Evolutionary conservation across 345 rosid genomes (phyloP), one percentile per base, ranked within the genome.

Genomic region (Combretum micranthum): DNA sequence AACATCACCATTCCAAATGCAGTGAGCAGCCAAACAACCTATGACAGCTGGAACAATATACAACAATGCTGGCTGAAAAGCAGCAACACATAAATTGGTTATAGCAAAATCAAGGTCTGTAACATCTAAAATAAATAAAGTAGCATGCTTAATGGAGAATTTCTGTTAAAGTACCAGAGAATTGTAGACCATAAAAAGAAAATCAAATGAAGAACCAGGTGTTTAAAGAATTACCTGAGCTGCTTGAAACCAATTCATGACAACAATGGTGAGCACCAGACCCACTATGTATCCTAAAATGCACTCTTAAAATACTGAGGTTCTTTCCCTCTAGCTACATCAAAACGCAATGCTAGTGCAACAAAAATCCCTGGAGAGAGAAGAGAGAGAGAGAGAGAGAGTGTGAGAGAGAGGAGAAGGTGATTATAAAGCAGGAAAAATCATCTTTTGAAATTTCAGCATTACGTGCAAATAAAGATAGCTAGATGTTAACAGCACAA

Each of bases 171-270:
- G 39, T 7, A 4, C 39, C 39, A 32, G 39, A 32, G 9, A 32
- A 11, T 1, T 32, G 39, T 15, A 25, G 7, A 43, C 6, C 8
- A 17, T 13, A 22, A 37, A 6, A 43, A 10, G 26, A 19, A 17
- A 54, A 39, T n/a, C 0, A 7, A 45, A 6, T 17, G 23, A 20
- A 26, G n/a, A 47, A 25, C 10, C 39, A 32, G 10, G 39, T 25
- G n/a, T 48, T 23, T 46, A 20, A 25, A 19, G 14, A 39, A 45
- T 66, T 50, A 83, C 99, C 95, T 94, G 99, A 17, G 99, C 97
- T 49, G 99, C 97, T 77, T 94, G 97, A 67, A 94, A 90, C 99
- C 97, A 94, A 83, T 94, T 94, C 99, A 94, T 94, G 64, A 90
- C 97, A 50, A 84, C 47, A 55, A 90, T 94, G 15, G 99, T 94